These are phyloP conservation scores for Juncus effusus DNA, from an alignment of 176 grass and related monocot species.

Conservation along the genomic window DNA sequence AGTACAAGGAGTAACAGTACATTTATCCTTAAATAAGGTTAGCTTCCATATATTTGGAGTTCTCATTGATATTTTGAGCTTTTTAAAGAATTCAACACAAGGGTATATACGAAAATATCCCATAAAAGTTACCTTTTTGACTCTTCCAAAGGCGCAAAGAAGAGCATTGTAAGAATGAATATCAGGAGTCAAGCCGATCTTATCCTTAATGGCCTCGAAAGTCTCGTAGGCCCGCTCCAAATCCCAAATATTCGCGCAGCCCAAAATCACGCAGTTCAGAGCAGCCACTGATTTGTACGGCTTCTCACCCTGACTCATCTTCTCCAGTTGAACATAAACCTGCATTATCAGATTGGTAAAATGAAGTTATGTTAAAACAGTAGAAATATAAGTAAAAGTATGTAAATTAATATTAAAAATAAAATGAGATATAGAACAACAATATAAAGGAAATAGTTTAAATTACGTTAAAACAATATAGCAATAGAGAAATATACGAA, in stretches of 20 bases:
- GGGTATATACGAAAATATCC: constrained; percentile 4
- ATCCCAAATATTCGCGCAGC: constrained; percentile 98
- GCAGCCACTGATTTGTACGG: constrained; percentile 91
- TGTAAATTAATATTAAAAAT: too few relatives aligned
- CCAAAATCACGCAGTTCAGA: constrained; percentile 94
- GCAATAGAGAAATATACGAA: too few relatives aligned
- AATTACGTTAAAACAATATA: neutral
- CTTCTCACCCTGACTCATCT: constrained; percentile 61
- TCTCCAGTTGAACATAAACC: constrained; percentile 95
- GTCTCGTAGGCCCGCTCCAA: constrained; percentile 91
- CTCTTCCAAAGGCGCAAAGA: constrained; percentile 81
- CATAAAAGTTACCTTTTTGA: constrained; percentile 48
- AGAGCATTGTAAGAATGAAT: constrained; percentile 96
- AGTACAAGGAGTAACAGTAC: too few relatives aligned
- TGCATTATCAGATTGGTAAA: constrained; percentile 9
- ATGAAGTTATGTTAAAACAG: too few relatives aligned
- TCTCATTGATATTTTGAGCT: too few relatives aligned
- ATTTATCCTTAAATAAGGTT: too few relatives aligned
- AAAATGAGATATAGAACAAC: too few relatives aligned
- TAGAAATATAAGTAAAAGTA: too few relatives aligned
- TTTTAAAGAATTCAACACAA: neutral
- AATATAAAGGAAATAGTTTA: neutral
- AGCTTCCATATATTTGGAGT: neutral
- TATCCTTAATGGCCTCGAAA: constrained; percentile 76
- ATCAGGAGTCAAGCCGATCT: constrained; percentile 70